Conservation (phyloP, 106 monocot species). For the Dendrobium nobile region DNA sequence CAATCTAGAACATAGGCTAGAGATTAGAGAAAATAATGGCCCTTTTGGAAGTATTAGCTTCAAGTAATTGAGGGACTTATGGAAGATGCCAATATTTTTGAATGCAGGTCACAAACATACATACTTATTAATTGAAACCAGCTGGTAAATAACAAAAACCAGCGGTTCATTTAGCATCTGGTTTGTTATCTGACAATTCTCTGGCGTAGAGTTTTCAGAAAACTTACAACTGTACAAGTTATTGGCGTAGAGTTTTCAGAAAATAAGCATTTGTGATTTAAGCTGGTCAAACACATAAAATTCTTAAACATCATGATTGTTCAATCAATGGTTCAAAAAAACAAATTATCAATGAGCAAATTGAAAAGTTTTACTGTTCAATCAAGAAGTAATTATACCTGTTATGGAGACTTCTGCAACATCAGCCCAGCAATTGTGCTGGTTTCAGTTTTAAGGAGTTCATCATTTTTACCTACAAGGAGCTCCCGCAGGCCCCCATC, state of each 20-base stretch:
- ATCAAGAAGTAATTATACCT: constrained; percentile 34
- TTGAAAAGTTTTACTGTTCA: neutral
- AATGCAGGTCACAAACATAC: too few relatives aligned
- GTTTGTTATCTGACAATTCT: too few relatives aligned
- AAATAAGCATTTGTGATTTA: neutral
- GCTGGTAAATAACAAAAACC: too few relatives aligned
- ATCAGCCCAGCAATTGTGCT: constrained; percentile 82
- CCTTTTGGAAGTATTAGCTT: too few relatives aligned
- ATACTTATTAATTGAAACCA: too few relatives aligned
- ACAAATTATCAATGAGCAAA: neutral
- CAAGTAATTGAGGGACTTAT: too few relatives aligned
- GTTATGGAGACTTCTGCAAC: constrained; percentile 92
- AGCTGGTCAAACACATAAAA: neutral
- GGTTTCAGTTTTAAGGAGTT: constrained; percentile 75
- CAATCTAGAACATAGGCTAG: too few relatives aligned
- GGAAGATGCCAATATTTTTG: too few relatives aligned
- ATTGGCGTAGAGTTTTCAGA: neutral
- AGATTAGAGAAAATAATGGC: too few relatives aligned
- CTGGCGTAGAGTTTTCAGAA: too few relatives aligned
- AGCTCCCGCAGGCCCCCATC: constrained; percentile 78
- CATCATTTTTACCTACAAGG: constrained; percentile 80
- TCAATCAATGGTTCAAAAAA: neutral
- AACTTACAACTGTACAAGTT: neutral
- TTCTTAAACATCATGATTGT: neutral
- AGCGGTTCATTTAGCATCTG: too few relatives aligned